Conservation (phyloP, 2,329 filamentous ascomycete species). For the Pseudofabraea citricarpa region DNA sequence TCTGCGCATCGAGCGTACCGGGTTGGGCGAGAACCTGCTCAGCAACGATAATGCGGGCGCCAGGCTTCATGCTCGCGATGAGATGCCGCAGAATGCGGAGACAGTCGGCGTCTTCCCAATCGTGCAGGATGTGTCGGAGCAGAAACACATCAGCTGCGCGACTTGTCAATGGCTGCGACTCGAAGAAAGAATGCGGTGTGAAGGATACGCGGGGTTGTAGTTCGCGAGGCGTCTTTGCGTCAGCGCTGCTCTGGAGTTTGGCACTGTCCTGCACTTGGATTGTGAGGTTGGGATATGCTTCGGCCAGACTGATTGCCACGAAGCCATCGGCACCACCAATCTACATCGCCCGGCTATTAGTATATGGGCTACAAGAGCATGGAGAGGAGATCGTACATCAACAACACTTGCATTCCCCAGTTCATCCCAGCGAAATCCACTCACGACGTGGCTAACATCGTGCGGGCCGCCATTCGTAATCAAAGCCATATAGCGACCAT, state of each 20-base stretch:
- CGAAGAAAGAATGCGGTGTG: slow-evolving; percentile 36
- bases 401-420: neutral
- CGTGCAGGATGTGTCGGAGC: slow-evolving; percentile 41
- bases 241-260: neutral
- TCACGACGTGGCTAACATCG: neutral
- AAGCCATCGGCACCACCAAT: neutral
- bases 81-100: slow-evolving; percentile 30
- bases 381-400: neutral
- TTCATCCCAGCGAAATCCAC: neutral
- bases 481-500: neutral
- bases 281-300: neutral
- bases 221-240: neutral
- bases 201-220: neutral
- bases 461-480: neutral
- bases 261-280: neutral
- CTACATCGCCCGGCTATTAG: neutral
- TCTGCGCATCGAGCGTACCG: neutral
- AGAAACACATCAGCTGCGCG: slow-evolving; percentile 37
- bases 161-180: slow-evolving; percentile 36
- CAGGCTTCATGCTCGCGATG: slow-evolving; percentile 34
- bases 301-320: neutral
- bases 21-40: neutral
- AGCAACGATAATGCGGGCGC: slow-evolving; percentile 28
- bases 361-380: neutral
- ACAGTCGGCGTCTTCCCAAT: slow-evolving; percentile 37